These are phyloP conservation scores for Benincasa hispida DNA, from an alignment of 306 rosid species.

Conservation along the genomic window DNA sequence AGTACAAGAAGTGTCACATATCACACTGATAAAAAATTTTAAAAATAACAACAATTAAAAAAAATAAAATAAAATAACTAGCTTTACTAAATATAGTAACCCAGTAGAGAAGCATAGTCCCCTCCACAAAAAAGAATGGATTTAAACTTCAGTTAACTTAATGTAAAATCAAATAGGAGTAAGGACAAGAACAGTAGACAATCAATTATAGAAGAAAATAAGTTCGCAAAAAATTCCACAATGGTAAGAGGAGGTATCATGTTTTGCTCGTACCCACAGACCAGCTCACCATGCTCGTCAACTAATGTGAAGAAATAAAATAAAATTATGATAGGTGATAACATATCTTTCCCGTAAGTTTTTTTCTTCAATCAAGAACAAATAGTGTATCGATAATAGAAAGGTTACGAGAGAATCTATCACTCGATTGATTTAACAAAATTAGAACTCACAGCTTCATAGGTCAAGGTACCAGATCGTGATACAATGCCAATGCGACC, in stretches of 20 bases:
- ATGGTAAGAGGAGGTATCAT: neutral
- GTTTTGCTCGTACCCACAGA: neutral
- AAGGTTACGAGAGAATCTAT: neutral
- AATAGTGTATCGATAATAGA: neutral
- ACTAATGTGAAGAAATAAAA: neutral
- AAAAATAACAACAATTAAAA: no score
- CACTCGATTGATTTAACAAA: neutral
- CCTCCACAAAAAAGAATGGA: neutral
- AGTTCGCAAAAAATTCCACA: neutral
- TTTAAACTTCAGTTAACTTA: neutral
- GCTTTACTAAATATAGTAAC: neutral
- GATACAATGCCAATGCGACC: constrained; percentile 97
- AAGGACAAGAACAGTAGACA: neutral
- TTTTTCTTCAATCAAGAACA: neutral
- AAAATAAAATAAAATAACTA: neutral
- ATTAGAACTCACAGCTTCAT: constrained; percentile 76
- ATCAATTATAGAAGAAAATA: neutral
- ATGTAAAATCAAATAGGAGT: neutral
- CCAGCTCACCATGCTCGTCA: neutral
- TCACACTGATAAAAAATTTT: neutral
- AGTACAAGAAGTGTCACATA: neutral
- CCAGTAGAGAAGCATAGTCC: neutral
- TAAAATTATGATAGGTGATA: neutral
- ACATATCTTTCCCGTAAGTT: neutral
- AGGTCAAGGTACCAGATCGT: constrained; percentile 98